Evolutionary conservation across 2,329 filamentous ascomycete species (phyloP).

Genomic region (Ophiocordyceps unilateralis): DNA sequence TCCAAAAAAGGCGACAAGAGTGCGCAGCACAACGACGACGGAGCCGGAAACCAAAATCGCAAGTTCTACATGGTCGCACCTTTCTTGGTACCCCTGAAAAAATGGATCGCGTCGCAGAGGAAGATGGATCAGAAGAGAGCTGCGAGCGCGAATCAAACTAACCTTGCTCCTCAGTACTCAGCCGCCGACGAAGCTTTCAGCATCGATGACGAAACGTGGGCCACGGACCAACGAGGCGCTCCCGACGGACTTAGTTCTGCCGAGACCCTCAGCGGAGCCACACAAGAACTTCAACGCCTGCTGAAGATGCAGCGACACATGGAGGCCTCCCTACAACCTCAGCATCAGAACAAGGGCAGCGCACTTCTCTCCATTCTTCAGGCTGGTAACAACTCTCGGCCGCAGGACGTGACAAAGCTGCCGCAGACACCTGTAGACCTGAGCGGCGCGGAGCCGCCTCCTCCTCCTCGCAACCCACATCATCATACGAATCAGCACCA

Average conservation of each 20-base stretch:
- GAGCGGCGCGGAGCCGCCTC: constrained; percentile 26
- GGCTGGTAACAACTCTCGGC: constrained; percentile 10
- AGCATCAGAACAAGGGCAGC: constrained; percentile 27
- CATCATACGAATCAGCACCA: constrained; percentile 31
- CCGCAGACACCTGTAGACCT: constrained; percentile 39
- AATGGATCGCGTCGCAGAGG: constrained; percentile 78
- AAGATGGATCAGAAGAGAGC: constrained; percentile 44
- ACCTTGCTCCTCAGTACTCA: constrained; percentile 21
- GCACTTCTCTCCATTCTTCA: constrained; percentile 37
- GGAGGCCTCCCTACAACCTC: constrained; percentile 24
- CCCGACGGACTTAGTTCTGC: constrained; percentile 4
- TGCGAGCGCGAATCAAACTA: constrained; percentile 21
- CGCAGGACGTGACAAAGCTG: constrained; percentile 8
- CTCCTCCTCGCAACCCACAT: constrained; percentile 38
- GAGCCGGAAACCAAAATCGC: constrained; percentile 45
- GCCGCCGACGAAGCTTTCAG: constrained; percentile 37
- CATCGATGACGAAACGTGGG: constrained; percentile 44
- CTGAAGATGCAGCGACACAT: constrained; percentile 37
- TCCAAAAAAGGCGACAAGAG: constrained; percentile 42
- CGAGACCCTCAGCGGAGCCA: constrained; percentile 22
- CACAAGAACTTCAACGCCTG: constrained; percentile 33
- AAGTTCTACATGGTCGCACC: constrained; percentile 98
- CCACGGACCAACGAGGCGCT: constrained; percentile 18
- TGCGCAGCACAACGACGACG: constrained; percentile 38
- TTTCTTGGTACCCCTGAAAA: constrained; percentile 70